These are phyloP conservation scores for Erysimum cheiri DNA, from an alignment of 441 rosid genomes.

Conservation along the genomic window DNA sequence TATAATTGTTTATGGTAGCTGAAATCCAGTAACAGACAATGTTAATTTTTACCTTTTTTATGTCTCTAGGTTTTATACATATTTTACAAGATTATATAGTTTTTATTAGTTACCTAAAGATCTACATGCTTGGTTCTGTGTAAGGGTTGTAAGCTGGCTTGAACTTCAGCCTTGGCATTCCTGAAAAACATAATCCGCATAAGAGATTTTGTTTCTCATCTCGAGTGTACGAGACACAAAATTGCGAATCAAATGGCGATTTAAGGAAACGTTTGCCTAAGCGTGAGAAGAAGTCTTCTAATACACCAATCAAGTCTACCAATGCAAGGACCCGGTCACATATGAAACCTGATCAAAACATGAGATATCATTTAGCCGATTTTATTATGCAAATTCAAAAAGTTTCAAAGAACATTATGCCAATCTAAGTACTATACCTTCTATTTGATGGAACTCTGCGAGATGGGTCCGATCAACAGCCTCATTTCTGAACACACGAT, in stretches of 20 bases:
- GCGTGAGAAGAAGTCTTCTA: conserved; percentile 80
- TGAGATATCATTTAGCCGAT: neutral
- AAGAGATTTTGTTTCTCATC: neutral
- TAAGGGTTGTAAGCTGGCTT: conserved; percentile 95
- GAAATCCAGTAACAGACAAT: neutral
- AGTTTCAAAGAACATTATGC: conserved; percentile 14
- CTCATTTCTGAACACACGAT: conserved; percentile 91
- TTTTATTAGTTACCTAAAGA: conserved; percentile 59
- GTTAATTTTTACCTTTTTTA: neutral
- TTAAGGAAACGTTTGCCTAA: conserved; percentile 54
- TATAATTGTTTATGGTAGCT: conserved; percentile 60
- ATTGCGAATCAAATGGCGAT: neutral
- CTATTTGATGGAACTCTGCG: conserved; percentile 93
- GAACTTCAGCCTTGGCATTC: conserved; percentile 82
- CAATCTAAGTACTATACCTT: conserved; percentile 53
- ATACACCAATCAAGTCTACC: conserved; percentile 81
- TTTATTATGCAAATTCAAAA: neutral
- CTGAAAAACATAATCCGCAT: conserved; percentile 38
- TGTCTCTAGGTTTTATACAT: neutral
- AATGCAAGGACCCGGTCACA: conserved; percentile 87
- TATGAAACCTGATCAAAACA: conserved; percentile 65
- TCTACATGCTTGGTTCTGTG: conserved; percentile 55
- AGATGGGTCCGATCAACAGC: conserved; percentile 92
- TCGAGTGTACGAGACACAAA: neutral
- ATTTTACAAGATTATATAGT: neutral